Evolutionary conservation across 148 eudicot genomes (phyloP), one percentile per base, ranked within the genome.

Genomic region (Arbutus unedo): DNA sequence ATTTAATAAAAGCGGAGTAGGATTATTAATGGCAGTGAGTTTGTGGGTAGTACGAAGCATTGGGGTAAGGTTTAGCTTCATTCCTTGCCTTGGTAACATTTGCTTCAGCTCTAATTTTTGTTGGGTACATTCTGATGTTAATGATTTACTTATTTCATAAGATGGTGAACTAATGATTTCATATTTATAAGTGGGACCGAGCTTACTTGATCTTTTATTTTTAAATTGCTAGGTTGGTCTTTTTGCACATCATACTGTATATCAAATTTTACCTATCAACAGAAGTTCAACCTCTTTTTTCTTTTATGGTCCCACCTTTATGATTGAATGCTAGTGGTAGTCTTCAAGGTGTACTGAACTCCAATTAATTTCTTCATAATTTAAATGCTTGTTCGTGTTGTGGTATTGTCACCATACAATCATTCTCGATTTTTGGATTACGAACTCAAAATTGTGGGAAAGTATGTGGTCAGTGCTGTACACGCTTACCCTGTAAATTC

Each of bases 1-100:
- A 31, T 94, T 97, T 90, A 97, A 97, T 87, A 97, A 97, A 90
- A 94, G 99, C 83, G 99, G 99, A 82, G 98, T 94, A 50, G 98
- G 98, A 83, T 90, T 97, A 84, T 81, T 94, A 56, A 97, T 97
- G 99, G 99, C 96, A 48, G 99, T 94, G 80, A 84, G 97, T 85
- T 90, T 97, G 89, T 97, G 99, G 99, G 91, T 89, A 72, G 82
- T 97, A 82, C 89, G 99, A 53, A 91, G 97, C 87, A 90, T 92
- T 75, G 99, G 98, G 89, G 99, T 96, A 90, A 88, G 91, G 25
- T 64, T 83, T 84, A 14, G 49, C 41, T 45, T 18, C 74, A 47
- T 23, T 77, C 72, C 53, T 78, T 70, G 8, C n/a, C 8, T 66
- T 31, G 45, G 8, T 67, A 47, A 64, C 25, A 50, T 25, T 73